phyloP scores from a whole-genome alignment of 106 monocot species.

The Ottelia alismoides region DNA sequence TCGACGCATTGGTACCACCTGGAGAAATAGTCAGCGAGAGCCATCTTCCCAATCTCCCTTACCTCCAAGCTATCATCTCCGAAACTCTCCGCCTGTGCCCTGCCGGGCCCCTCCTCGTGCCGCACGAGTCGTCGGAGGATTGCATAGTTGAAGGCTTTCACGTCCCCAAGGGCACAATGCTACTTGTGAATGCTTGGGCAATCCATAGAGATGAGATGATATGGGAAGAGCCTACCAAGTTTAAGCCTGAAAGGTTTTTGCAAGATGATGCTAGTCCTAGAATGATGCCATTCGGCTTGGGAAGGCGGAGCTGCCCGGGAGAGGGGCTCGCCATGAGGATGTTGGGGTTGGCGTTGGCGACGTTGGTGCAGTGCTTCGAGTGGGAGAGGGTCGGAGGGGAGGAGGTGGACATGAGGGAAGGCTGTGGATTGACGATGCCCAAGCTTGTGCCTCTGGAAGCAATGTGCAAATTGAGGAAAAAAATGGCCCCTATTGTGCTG shows the following conservation, averaged over 20 bases:
- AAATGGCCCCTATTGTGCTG: no score
- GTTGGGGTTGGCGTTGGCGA: constrained; percentile 3
- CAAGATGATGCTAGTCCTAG: constrained; percentile 1
- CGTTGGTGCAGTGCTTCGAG: constrained; percentile 17
- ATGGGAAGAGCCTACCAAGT: constrained; percentile 19
- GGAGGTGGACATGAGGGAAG: constrained; percentile 3
- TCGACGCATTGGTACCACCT: constrained; percentile 11
- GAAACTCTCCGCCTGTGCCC: no score
- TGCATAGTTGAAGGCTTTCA: no score
- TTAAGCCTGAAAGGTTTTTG: constrained; percentile 20
- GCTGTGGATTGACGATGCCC: constrained; percentile 10
- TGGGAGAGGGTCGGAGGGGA: constrained; percentile 4
- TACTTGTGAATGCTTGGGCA: constrained; percentile 15
- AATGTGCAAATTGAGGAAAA: no score
- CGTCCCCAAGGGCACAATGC: constrained; percentile 7
- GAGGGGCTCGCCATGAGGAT: constrained; percentile 8
- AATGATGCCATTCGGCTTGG: constrained; percentile 21
- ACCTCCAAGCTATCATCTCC: no score
- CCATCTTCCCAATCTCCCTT: no score
- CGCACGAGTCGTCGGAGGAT: constrained; percentile 4
- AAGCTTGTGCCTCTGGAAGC: no score
- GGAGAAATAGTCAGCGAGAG: constrained; percentile 1
- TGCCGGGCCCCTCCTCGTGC: constrained; percentile 12
- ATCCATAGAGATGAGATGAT: constrained; percentile 12
- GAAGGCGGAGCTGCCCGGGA: no score